Percentiles rank a stretch among this genome's conserved stretches.
These are phyloP conservation scores for Fusarium heterosporum DNA, from an alignment of 2,329 filamentous ascomycete genomes.

Conservation along the genomic window DNA sequence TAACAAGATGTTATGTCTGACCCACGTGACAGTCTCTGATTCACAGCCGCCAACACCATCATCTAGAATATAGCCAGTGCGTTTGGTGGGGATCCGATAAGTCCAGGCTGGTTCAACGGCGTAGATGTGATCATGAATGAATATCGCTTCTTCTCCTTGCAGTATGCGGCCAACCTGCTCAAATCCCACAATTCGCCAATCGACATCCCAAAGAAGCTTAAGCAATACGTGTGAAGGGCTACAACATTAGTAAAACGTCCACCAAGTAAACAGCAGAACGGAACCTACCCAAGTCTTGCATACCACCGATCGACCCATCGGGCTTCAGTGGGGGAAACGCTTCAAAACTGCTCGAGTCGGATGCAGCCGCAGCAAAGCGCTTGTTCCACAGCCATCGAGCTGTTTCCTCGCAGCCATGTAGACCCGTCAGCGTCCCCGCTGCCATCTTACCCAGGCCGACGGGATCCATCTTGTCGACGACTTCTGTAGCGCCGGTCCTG, in stretches of 20 bases:
- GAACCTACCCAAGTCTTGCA: slow-evolving; percentile 53
- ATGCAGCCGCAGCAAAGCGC: slow-evolving; percentile 74
- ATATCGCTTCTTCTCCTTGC: slow-evolving; percentile 64
- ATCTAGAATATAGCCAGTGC: slow-evolving; percentile 42
- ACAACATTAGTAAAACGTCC: background rate
- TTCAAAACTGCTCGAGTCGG: slow-evolving; percentile 74
- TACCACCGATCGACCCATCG: slow-evolving; percentile 51
- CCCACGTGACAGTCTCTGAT: too few species aligned
- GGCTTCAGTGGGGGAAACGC: slow-evolving; percentile 65
- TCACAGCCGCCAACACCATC: too few species aligned
- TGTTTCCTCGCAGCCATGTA: slow-evolving; percentile 63
- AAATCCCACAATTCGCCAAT: slow-evolving; percentile 69
- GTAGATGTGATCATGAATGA: slow-evolving; percentile 72
- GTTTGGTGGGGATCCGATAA: slow-evolving; percentile 39
- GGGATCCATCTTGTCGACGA: slow-evolving; percentile 61
- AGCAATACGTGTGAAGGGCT: slow-evolving; percentile 62
- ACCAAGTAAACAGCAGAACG: rapidly evolving
- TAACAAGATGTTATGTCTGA: background rate
- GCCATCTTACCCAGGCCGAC: slow-evolving; percentile 52
- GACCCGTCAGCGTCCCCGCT: slow-evolving; percentile 49
- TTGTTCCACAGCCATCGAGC: slow-evolving; percentile 76
- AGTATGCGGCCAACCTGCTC: slow-evolving; percentile 63
- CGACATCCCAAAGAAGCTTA: slow-evolving; percentile 64
- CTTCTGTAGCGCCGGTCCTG: slow-evolving; percentile 71
- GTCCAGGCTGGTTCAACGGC: slow-evolving; percentile 58